Base-by-base conservation (phyloP, 495 filamentous ascomycete species). In the Ramalina intermedia region DNA sequence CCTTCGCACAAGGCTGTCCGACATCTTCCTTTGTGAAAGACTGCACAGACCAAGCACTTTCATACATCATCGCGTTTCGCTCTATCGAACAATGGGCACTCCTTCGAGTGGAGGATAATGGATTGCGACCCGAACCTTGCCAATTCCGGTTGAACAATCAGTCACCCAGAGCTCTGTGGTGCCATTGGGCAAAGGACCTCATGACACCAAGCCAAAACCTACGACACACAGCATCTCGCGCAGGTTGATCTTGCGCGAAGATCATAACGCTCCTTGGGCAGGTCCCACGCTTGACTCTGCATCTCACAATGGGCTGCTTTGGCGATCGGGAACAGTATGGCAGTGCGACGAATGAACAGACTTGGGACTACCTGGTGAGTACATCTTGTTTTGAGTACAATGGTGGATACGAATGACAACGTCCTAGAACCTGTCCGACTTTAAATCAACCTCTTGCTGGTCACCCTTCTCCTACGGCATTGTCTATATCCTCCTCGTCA, bases 291-390 rank as follows among this genome's bases (percentile, higher is more conserved):
- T 21, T 37, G 37, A 41, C 17, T 41, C 44, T 16, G 38, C 41
- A 27, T 44, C 46, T 33, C 38, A 71, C 54, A 51, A 94, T 94
- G 88, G 71, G 79, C 57, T 90, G 84, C 64, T 69, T 74, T 56
- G 79, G 82, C 42, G 75, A 81, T 56, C 70, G 83, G 54, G 76
- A 84, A 58, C 84, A 82, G 59, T 64, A 69, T 57, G 75, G 72
- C 36, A 71, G 76, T 43, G 76, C 86, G 41, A 65, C 70, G 37
- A 71, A 87, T 47, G 86, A 93, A 64, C 83, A 94, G 68, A 87
- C 85, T 71, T 98, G 91, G 86, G 85, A 88, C 57, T 94, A 86
- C 56, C 87, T 98, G 59, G 88, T 93, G 73, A 51, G 85, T 69
- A 26, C 6, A 33, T n/a, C 9, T 17, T 41, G 21, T 35, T n/a